Evolutionary conservation across 2,329 filamentous ascomycete genomes (phyloP).

Genomic region (Sporothrix mexicana): DNA sequence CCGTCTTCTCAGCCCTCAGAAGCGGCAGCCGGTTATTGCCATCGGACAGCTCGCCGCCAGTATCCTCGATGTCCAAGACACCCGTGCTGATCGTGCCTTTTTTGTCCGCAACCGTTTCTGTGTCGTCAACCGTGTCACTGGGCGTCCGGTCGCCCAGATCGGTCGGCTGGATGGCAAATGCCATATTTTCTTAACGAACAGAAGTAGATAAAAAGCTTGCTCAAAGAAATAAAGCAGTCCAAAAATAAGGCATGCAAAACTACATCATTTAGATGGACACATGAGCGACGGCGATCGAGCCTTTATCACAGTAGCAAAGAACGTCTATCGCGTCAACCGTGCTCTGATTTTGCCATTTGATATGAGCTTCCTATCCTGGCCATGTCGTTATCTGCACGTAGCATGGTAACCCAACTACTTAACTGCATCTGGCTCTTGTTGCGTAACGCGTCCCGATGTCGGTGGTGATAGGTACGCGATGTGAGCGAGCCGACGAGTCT

Average conservation of each 20-base stretch:
- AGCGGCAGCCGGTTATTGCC: neutral
- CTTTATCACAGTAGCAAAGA: neutral
- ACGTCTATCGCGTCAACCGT: neutral
- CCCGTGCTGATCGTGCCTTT: neutral
- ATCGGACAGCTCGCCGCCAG: neutral
- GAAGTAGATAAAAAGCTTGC: neutral
- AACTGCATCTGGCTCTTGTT: neutral
- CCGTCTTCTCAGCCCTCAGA: slow-evolving; percentile 2
- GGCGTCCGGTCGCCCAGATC: slow-evolving; percentile 4
- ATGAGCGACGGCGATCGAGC: neutral
- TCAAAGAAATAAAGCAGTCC: neutral
- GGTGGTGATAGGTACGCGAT: neutral
- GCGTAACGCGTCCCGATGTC: neutral
- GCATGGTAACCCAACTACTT: neutral
- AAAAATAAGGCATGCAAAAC: neutral
- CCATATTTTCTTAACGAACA: slow-evolving; percentile 4
- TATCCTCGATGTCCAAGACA: slow-evolving; percentile 13
- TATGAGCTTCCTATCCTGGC: slow-evolving; percentile 13
- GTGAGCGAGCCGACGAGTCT: slow-evolving; percentile 16
- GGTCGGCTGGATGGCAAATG: neutral
- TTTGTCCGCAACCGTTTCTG: neutral
- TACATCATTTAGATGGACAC: neutral
- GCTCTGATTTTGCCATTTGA: neutral
- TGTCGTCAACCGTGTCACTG: slow-evolving; percentile 13
- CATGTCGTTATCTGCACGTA: slow-evolving; percentile 20